phyloP scores from a whole-genome alignment of 495 filamentous ascomycete species.

The Tetracladium marchalianum region DNA sequence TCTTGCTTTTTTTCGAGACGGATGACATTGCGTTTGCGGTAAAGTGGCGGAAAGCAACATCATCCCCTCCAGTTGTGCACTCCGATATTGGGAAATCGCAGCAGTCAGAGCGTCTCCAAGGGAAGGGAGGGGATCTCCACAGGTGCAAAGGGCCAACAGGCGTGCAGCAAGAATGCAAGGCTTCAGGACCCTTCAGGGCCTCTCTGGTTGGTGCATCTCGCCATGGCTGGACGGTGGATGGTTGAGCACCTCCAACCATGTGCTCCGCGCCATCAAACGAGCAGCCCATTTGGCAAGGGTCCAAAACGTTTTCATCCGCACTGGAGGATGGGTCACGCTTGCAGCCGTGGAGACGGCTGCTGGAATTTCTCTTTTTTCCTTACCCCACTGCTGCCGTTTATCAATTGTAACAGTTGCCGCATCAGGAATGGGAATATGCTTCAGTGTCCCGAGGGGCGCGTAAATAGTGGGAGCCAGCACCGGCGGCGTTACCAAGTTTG shows the following conservation, averaged over 20 bases:
- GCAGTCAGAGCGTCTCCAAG: no score
- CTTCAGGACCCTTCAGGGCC: neutral
- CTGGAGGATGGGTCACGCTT: slow-evolving; percentile 6
- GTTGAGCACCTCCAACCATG: neutral
- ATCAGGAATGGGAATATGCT: no score
- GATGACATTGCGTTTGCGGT: slow-evolving; percentile 10
- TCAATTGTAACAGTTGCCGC: no score
- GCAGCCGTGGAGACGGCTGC: neutral
- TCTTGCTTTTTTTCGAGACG: slow-evolving; percentile 8
- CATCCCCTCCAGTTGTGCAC: no score
- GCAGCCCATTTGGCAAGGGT: slow-evolving; percentile 4
- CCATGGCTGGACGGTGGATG: neutral
- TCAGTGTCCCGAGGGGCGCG: no score
- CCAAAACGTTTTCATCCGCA: slow-evolving; percentile 14
- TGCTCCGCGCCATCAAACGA: slow-evolving; percentile 5
- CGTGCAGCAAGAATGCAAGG: neutral
- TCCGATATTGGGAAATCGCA: no score
- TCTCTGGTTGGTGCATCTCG: neutral
- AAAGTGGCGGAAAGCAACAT: neutral
- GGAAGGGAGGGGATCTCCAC: neutral
- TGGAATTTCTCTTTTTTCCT: no score
- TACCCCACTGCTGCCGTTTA: no score
- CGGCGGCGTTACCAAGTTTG: no score
- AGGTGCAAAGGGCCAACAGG: slow-evolving; percentile 6
- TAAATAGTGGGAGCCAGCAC: no score